Percentiles rank a stretch among this genome's conserved stretches.
These are phyloP conservation scores for Malbranchea zuffiana DNA, from an alignment of 2,329 filamentous ascomycete genomes.

Conservation along the genomic window DNA sequence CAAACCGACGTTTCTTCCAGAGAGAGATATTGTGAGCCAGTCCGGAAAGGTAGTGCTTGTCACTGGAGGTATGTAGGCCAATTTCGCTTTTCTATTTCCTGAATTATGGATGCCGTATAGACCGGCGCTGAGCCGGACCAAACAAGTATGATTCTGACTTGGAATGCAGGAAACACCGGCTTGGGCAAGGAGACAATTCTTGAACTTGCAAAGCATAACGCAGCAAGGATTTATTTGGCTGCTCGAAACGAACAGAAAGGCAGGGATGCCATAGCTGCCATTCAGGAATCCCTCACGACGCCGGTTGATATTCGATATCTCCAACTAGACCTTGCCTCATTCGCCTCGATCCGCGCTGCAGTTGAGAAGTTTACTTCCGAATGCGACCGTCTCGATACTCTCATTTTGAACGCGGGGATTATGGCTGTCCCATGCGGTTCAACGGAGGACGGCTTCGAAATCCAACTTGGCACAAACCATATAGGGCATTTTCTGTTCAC, in stretches of 20 bases:
- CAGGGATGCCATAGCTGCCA: constrained; percentile 35
- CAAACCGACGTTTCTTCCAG: constrained; percentile 28
- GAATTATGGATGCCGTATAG: too few relatives aligned
- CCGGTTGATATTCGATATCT: constrained; percentile 36
- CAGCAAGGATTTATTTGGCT: constrained; percentile 44
- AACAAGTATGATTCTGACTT: background rate
- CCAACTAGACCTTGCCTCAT: constrained; percentile 41
- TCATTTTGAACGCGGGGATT: constrained; percentile 40
- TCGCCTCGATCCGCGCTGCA: constrained; percentile 38
- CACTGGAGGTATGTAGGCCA: constrained; percentile 42
- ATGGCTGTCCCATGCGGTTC: constrained; percentile 32
- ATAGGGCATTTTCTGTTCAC: constrained; percentile 38
- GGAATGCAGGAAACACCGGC: constrained; percentile 4
- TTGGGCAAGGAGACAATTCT: constrained; percentile 37
- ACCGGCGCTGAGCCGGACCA: too few relatives aligned
- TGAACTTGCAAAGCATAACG: constrained; percentile 39
- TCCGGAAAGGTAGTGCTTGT: constrained; percentile 41
- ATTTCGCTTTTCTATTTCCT: too few relatives aligned
- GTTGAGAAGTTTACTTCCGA: constrained; percentile 33
- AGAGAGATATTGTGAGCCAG: constrained; percentile 37
- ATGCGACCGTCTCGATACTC: constrained; percentile 34
- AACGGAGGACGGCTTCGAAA: constrained; percentile 35
- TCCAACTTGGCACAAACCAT: constrained; percentile 39
- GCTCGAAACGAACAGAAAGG: constrained; percentile 38
- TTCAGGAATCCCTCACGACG: constrained; percentile 21